These are phyloP conservation scores for Botrytis fragariae DNA, from an alignment of 2,329 filamentous ascomycete species.

Conservation along the genomic window DNA sequence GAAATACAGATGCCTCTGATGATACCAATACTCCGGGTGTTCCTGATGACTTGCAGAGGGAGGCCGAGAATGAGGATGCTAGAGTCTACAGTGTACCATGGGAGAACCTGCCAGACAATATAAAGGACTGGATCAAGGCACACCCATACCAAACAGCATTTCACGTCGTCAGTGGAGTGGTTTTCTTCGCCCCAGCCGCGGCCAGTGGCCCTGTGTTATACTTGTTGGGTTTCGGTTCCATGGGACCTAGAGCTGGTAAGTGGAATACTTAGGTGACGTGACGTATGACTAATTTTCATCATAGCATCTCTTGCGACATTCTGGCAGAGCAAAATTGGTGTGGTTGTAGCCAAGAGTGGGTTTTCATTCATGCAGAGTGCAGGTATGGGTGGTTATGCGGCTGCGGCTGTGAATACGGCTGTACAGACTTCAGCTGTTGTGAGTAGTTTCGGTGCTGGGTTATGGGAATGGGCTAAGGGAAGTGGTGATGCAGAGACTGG, in stretches of 20 bases:
- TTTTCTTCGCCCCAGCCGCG: neutral
- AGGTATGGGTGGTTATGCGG: neutral
- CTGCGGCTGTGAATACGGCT: neutral
- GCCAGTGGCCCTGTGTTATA: neutral
- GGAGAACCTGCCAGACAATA: neutral
- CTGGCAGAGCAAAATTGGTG: neutral
- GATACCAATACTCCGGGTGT: too few species aligned
- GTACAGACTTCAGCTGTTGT: neutral
- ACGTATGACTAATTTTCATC: neutral
- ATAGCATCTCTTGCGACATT: neutral
- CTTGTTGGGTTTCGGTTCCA: neutral
- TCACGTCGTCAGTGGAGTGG: neutral
- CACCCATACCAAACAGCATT: constrained; percentile 4
- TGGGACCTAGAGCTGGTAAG: constrained; percentile 2
- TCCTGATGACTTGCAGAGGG: too few species aligned
- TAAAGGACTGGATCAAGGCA: constrained; percentile 6
- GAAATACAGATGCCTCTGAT: too few species aligned
- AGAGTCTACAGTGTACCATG: neutral
- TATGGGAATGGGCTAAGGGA: neutral
- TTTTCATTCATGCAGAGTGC: neutral
- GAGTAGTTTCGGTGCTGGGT: neutral
- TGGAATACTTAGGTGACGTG: neutral
- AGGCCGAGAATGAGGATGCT: neutral
- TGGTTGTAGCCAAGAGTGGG: neutral
- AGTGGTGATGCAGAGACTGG: too few species aligned